A percentile compares a stretch with the other conserved stretches of the same genome.
phyloP scores from a whole-genome alignment of 2,329 filamentous ascomycete genomes.

The Nannizziopsis arthrosporioides region DNA sequence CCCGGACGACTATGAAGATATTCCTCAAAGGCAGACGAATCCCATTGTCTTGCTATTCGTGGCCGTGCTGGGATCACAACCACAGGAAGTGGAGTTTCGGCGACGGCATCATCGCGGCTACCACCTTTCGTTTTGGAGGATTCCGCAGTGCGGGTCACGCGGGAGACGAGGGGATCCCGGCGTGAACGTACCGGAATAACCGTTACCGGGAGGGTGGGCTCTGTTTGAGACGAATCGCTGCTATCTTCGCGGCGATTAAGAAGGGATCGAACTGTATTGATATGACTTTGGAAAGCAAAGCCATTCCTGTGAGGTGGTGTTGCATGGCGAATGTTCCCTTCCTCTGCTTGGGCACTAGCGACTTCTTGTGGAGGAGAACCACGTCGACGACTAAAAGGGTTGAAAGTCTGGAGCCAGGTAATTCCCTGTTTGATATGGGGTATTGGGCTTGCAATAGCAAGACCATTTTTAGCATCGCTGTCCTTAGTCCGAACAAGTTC shows the following conservation, averaged over 20 bases:
- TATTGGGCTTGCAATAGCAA: slow-evolving; percentile 24
- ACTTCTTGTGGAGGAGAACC: slow-evolving; percentile 50
- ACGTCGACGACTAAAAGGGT: slow-evolving; percentile 48
- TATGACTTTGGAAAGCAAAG: slow-evolving; percentile 35
- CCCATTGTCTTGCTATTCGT: slow-evolving; percentile 42
- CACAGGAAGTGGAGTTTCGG: slow-evolving; percentile 35
- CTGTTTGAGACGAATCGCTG: slow-evolving; percentile 27
- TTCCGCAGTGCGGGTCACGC: slow-evolving; percentile 1
- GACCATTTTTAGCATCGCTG: slow-evolving; percentile 17
- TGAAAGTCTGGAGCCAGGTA: slow-evolving; percentile 42
- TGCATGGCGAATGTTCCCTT: slow-evolving; percentile 11
- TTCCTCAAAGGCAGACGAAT: slow-evolving; percentile 8
- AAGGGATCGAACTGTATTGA: slow-evolving; percentile 39
- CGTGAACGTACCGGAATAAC: slow-evolving; percentile 39
- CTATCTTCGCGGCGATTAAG: slow-evolving; percentile 35
- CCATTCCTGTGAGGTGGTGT: slow-evolving; percentile 23
- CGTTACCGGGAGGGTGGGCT: slow-evolving; percentile 43
- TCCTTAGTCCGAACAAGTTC: slow-evolving; percentile 9
- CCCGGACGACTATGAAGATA: slow-evolving; percentile 3
- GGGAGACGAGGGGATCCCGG: slow-evolving; percentile 18
- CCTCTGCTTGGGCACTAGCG: slow-evolving; percentile 43
- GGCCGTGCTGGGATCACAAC: slow-evolving; percentile 51
- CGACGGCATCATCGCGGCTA: slow-evolving; percentile 18
- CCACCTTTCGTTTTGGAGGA: slow-evolving; percentile 5
- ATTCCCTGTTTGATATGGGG: slow-evolving; percentile 24